Evolutionary conservation across 257 asterid genomes (phyloP).

Genomic region (Lithospermum erythrorhizon): DNA sequence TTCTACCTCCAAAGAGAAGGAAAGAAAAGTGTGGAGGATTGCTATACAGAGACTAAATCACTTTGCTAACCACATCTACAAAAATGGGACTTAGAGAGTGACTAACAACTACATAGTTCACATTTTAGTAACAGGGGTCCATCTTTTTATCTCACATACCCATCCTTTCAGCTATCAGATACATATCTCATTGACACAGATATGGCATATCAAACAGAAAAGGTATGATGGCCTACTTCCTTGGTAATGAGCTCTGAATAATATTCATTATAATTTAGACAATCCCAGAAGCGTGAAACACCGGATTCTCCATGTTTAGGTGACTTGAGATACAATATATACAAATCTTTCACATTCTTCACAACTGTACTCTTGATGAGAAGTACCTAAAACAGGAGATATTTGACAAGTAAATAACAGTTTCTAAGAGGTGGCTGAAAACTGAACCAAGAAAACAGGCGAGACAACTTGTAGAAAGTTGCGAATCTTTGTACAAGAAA

Average conservation of each 20-base stretch:
- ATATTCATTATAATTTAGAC: constrained; percentile 58
- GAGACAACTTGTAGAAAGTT: not conserved
- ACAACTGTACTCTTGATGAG: constrained; percentile 42
- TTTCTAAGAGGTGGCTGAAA: constrained; percentile 4
- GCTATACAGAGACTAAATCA: too few species aligned
- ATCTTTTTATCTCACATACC: not conserved
- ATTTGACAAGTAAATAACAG: constrained; percentile 8
- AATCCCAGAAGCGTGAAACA: constrained; percentile 71
- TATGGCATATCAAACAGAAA: constrained; percentile 20
- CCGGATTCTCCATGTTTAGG: constrained; percentile 68
- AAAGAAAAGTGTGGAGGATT: too few species aligned
- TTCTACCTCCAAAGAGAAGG: too few species aligned
- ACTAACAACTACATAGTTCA: not conserved
- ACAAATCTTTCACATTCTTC: constrained; percentile 52
- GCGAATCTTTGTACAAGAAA: too few species aligned
- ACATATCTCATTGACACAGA: not conserved
- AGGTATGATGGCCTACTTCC: constrained; percentile 26
- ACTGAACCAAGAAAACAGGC: not conserved
- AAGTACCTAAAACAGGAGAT: constrained; percentile 46
- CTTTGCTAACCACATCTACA: too few species aligned
- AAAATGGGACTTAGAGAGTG: too few species aligned
- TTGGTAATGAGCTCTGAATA: constrained; percentile 40
- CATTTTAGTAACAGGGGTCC: not conserved
- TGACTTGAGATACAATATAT: constrained; percentile 45
- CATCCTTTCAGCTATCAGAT: not conserved